Evolutionary conservation across 768 basidiomycete species (phyloP).

Genomic region (button mushroom (Agaricus bisporus)): DNA sequence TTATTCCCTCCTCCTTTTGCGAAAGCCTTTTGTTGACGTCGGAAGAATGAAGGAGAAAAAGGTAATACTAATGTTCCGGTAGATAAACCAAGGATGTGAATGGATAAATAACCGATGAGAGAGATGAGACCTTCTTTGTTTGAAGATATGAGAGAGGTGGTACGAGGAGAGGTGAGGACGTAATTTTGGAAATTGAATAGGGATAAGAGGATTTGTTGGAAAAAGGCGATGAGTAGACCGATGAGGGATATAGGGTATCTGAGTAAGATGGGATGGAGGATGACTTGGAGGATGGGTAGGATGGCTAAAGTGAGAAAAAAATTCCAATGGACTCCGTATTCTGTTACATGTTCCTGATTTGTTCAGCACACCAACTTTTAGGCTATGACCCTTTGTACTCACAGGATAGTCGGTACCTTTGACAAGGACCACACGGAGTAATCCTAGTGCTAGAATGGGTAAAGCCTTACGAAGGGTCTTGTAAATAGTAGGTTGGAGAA

Average conservation of each 20-base stretch:
- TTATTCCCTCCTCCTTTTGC: too few species aligned
- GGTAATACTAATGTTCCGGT: constrained; percentile 78
- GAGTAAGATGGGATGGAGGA: constrained; percentile 61
- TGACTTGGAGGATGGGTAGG: constrained; percentile 65
- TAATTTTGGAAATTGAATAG: constrained; percentile 50
- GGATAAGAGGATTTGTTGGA: constrained; percentile 65
- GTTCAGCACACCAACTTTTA: constrained; percentile 46
- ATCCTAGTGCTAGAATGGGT: constrained; percentile 67
- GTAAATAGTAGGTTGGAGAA: constrained; percentile 39
- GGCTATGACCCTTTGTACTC: too few species aligned
- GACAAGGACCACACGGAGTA: constrained; percentile 76
- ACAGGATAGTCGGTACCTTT: constrained; percentile 96
- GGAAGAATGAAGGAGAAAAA: constrained; percentile 68
- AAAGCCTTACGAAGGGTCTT: constrained; percentile 53
- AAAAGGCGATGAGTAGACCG: constrained; percentile 52
- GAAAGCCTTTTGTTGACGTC: constrained; percentile 38
- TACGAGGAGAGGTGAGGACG: constrained; percentile 60
- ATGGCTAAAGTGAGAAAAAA: constrained; percentile 93
- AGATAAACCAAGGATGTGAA: constrained; percentile 82
- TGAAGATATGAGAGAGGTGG: constrained; percentile 51
- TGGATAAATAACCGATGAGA: constrained; percentile 81
- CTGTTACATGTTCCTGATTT: constrained; percentile 81
- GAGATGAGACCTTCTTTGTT: constrained; percentile 95
- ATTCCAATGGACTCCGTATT: constrained; percentile 98
- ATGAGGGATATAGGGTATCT: constrained; percentile 54